Evolutionary conservation across 371 early-diverging fungal species (phyloP).

Genomic region (Mortierella sp.): DNA sequence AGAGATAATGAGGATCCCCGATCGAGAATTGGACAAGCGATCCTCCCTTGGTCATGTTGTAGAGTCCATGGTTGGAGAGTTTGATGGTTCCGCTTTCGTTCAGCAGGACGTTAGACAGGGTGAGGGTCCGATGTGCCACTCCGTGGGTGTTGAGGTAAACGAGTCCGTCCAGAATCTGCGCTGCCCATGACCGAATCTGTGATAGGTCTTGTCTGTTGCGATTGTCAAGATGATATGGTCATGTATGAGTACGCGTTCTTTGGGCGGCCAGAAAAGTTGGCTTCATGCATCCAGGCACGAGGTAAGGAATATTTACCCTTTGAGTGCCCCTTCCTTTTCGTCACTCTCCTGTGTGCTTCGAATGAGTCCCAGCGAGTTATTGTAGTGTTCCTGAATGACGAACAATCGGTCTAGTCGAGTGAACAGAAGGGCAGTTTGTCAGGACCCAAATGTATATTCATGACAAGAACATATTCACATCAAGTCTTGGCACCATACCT

Average conservation of each 20-base stretch:
- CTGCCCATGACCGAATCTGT: slow-evolving; percentile 66
- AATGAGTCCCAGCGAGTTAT: slow-evolving; percentile 44
- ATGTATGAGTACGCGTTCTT: background rate
- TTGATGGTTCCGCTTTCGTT: slow-evolving; percentile 63
- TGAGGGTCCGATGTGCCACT: slow-evolving; percentile 66
- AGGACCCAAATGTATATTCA: background rate
- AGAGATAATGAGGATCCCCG: slow-evolving; percentile 64
- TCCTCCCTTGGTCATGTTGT: slow-evolving; percentile 73
- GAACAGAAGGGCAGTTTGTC: background rate
- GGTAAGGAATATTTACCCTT: slow-evolving; percentile 28
- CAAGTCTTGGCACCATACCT: slow-evolving; percentile 45
- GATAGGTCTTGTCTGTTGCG: slow-evolving; percentile 27
- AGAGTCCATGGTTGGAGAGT: slow-evolving; percentile 73
- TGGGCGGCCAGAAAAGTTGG: too few relatives aligned
- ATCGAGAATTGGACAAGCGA: slow-evolving; percentile 75
- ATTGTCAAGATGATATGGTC: too few relatives aligned
- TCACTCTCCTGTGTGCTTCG: slow-evolving; percentile 26
- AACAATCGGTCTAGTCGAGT: slow-evolving; percentile 66
- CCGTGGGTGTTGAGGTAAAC: slow-evolving; percentile 63
- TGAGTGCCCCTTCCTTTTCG: slow-evolving; percentile 14
- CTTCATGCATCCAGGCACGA: background rate
- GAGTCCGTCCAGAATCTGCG: slow-evolving; percentile 68
- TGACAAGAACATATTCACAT: background rate
- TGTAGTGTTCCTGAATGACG: slow-evolving; percentile 70
- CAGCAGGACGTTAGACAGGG: slow-evolving; percentile 67